Base-by-base conservation (phyloP, 331 rosid genomes). In the Spiraea crenata region DNA sequence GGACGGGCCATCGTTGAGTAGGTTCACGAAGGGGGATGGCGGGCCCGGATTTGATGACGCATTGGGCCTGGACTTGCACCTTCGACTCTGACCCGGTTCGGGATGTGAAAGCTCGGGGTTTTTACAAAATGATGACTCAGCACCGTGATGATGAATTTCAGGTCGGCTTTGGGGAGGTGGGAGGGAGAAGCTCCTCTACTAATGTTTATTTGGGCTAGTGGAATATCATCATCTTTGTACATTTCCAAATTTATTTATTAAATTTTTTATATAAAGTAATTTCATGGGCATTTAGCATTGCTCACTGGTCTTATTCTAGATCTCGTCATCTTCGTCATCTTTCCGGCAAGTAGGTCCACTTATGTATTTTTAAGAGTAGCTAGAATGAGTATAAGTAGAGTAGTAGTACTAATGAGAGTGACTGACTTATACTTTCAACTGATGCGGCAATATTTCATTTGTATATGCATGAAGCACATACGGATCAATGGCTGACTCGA, bases 51-150 rank as follows among this genome's bases (percentile, higher is more conserved):
- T 89, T 11, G 99, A 95, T 61, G 97, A 91, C 11, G 76, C 87
- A 50, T 76, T 87, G 84, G 99, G 97, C 82, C 79, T 95, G 80
- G 95, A 95, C 72, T 85, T 95, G 72, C 99, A 91, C 51, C 90
- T 95, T 9, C 83, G 97, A 63, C 95, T 95, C 10, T 70, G 57
- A 70, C 65, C 14, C 51, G 12, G 90, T 85, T 5, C 89, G n/a
- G 17, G 17, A 25, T 25, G 31, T 25, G 31, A 4, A 89, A 8
- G 84, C 81, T 67, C 85, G 14, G 49, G 45, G 64, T 7, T 83
- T 90, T 5, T 88, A 71, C 69, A 54, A 63, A 2, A 13, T n/a
- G 35, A 52, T 38, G 60, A 60, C 79, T 66, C 69, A 63, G 16
- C 63, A 25, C 71, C 42, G 68, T 49, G 55, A 35, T 73, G 45